phyloP scores from a whole-genome alignment of 805 yeast genomes.

The Ogataea nonfermentans region DNA sequence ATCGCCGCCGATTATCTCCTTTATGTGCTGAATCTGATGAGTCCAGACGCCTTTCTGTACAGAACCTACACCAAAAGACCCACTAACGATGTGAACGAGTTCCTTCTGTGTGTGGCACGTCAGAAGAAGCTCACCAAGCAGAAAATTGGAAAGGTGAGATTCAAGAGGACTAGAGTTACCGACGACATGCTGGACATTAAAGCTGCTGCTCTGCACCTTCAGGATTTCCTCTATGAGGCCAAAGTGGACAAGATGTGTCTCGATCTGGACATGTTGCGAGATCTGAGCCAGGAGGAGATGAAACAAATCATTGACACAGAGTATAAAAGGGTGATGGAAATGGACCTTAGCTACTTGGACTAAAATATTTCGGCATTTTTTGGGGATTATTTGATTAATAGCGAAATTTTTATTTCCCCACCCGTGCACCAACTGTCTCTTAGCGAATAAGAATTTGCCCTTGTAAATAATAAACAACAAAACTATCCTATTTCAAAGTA shows the following conservation, averaged over 20 bases:
- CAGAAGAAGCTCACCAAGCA: constrained; percentile 30
- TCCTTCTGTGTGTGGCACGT: constrained; percentile 50
- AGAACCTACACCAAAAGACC: constrained; percentile 52
- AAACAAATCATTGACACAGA: constrained; percentile 12
- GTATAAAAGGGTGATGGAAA: constrained; percentile 11
- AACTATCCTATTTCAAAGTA: constrained; percentile 1
- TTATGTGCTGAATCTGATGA: constrained; percentile 66
- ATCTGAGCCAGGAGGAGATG: constrained; percentile 7
- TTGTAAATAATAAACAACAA: constrained; percentile 18
- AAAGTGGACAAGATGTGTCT: constrained; percentile 36
- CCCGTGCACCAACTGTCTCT: constrained; percentile 11
- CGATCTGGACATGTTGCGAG: constrained; percentile 24
- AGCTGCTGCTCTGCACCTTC: constrained; percentile 64
- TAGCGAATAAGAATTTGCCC: constrained; percentile 26
- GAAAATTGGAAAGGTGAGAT: constrained; percentile 1
- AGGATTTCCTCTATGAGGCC: constrained; percentile 61
- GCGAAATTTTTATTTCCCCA: constrained; percentile 2
- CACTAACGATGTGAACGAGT: constrained; percentile 65
- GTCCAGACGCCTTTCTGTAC: constrained; percentile 45
- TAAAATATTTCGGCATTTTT: neutral
- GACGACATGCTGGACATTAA: constrained; percentile 16
- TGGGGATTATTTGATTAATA: too few species aligned
- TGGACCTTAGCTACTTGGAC: constrained; percentile 4
- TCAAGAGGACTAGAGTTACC: neutral
- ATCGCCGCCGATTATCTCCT: constrained; percentile 83